Conservation (phyloP, 2,329 filamentous ascomycete species). For the Colletotrichum brevisporum region DNA sequence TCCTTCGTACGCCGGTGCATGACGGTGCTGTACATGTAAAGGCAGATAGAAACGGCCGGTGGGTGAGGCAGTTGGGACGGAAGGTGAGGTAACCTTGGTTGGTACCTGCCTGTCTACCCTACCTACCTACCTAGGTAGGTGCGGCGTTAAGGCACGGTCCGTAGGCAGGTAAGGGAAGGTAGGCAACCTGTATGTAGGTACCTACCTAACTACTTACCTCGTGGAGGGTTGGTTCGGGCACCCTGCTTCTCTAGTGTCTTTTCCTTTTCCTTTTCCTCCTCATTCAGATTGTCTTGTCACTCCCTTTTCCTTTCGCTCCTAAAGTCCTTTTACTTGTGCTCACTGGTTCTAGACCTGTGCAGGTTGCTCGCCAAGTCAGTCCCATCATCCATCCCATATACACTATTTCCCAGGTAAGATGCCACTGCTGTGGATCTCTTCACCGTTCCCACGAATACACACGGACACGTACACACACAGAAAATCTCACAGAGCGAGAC, state of each 20-base stretch:
- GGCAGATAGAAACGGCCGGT: background rate
- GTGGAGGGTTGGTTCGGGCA: background rate
- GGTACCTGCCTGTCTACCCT: no score
- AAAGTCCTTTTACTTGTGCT: no score
- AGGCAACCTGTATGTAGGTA: no score
- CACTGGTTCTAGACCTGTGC: no score
- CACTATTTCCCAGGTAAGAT: background rate
- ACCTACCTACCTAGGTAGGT: no score
- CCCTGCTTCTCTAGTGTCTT: conserved; percentile 5
- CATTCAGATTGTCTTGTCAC: no score
- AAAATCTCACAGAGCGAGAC: conserved; percentile 12
- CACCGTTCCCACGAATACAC: background rate
- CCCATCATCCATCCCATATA: conserved; percentile 31
- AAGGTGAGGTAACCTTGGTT: background rate
- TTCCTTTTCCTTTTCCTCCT: background rate
- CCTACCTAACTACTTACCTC: background rate
- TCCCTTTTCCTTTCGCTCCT: no score
- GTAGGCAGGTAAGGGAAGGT: no score
- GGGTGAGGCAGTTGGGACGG: conserved; percentile 1
- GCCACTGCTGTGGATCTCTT: conserved; percentile 17
- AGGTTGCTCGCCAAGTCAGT: conserved; percentile 23
- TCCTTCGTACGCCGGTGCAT: conserved; percentile 30
- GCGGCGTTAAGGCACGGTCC: no score
- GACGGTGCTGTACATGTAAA: conserved; percentile 16
- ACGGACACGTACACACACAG: background rate